Base-by-base conservation (phyloP, 2,329 filamentous ascomycete species). In the Teratosphaeria zuluensis region DNA sequence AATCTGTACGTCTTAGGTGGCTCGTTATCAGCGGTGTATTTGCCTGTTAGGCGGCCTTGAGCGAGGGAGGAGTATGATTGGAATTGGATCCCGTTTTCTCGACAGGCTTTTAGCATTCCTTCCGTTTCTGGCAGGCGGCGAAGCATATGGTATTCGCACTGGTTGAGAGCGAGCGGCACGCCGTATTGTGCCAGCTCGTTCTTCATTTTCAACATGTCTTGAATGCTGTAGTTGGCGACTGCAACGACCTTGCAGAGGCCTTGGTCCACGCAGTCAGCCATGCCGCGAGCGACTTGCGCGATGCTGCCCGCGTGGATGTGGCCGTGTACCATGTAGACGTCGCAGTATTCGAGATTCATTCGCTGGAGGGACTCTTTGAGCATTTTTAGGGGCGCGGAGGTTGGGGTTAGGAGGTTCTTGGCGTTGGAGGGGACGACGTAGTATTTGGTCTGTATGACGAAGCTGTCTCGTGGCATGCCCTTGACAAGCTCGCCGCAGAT, bases 111-210 rank as follows among this genome's bases (percentile, higher is more conserved):
- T 24, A 58, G 54, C 56, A 78, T 66, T 0, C 75, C 75, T 1
- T 65, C 69, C 1, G 68, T 68, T 59, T 78, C 76, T 1, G 76
- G 77, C 12, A 72, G 61, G 21, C 76, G 71, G 21, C 77, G 72
- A 24, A 78, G 66, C 28, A 78, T 63, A 33, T 70, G 74, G 64
- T 72, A 78, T 62, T 78, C 76, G 68, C 75, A 76, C 63, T 79
- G 76, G 59, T 77, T 77, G 19, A 72, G 71, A 1, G 75, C 73
- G 4, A 79, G 73, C 0, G 76, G 74, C 4, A 77, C 58, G 1
- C 67, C 69, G 42, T 70, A 69, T 61, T 71, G 69, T 16, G 64
- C 68, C 52, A 77, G 64, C 56, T 72, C 76, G n/a, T 75, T 72
- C 52, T 72, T 66, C 71, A 78, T 76, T 59, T 69, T 63, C 53